Evolutionary conservation across 2,329 filamentous ascomycete species (phyloP).

Genomic region (Biscogniauxia mediterranea): DNA sequence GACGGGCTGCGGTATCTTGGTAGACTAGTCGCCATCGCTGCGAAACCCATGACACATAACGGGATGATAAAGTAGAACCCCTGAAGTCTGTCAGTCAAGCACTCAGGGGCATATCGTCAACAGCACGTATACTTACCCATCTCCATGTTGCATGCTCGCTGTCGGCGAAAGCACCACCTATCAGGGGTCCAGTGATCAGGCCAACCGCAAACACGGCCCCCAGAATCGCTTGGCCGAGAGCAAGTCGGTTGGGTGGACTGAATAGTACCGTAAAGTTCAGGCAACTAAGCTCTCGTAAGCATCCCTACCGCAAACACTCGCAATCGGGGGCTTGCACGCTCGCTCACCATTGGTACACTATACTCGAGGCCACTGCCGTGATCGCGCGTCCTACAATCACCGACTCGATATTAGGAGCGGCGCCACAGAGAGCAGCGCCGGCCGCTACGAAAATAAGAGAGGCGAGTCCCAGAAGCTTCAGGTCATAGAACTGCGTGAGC

Average conservation of each 20-base stretch:
- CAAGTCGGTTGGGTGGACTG: conserved; percentile 18
- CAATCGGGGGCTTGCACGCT: background rate
- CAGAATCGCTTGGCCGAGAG: conserved; percentile 16
- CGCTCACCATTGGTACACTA: conserved; percentile 32
- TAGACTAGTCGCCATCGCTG: conserved; percentile 42
- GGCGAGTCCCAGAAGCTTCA: conserved; percentile 25
- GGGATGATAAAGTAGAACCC: conserved; percentile 22
- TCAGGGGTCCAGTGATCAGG: conserved; percentile 25
- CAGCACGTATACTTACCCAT: conserved; percentile 27
- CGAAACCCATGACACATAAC: conserved; percentile 9
- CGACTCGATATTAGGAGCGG: conserved; percentile 27
- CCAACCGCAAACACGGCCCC: conserved; percentile 29
- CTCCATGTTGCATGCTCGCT: conserved; percentile 40
- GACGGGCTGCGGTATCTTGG: conserved; percentile 35
- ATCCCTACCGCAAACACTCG: background rate
- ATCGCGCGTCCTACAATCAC: conserved; percentile 35
- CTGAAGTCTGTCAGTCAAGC: conserved; percentile 10
- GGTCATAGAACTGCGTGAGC: conserved; percentile 29
- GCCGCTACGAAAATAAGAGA: conserved; percentile 28
- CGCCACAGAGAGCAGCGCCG: conserved; percentile 31
- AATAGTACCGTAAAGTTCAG: conserved; percentile 24
- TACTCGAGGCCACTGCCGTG: conserved; percentile 32
- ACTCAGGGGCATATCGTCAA: background rate
- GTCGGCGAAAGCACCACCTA: conserved; percentile 34
- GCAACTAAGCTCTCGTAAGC: conserved; percentile 3